Evolutionary conservation across 2,329 filamentous ascomycete species (phyloP).

Genomic region (Uncinocarpus reesii): DNA sequence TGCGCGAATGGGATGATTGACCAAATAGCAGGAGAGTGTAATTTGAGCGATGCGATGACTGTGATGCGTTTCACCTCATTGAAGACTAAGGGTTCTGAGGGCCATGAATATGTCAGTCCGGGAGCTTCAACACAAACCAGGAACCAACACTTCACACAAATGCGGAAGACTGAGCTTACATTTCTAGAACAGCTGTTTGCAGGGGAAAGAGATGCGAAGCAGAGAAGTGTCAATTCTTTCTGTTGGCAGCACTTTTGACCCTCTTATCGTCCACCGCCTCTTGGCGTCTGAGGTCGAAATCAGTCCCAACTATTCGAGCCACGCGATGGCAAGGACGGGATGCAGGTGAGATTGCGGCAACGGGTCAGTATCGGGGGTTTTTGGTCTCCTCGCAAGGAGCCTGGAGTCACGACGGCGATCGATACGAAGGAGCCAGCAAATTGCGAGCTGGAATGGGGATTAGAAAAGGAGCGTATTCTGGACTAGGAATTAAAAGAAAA

Average conservation of each 20-base stretch:
- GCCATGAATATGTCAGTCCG: neutral
- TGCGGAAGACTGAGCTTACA: neutral
- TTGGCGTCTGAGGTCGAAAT: constrained; percentile 8
- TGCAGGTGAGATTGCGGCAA: too few relatives aligned
- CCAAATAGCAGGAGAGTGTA: neutral
- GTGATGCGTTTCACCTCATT: constrained; percentile 4
- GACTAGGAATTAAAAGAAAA: constrained; percentile 3
- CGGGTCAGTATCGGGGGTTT: too few relatives aligned
- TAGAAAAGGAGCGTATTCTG: neutral
- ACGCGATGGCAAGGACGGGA: too few relatives aligned
- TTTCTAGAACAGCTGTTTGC: neutral
- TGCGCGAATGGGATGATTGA: neutral
- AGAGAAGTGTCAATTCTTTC: neutral
- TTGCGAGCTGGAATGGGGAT: neutral
- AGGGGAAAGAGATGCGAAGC: neutral
- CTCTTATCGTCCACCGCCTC: neutral
- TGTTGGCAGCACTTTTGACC: neutral
- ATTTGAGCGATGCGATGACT: neutral
- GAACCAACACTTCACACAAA: neutral
- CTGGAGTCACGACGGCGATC: neutral
- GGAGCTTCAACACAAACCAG: constrained; percentile 3
- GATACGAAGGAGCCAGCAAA: neutral
- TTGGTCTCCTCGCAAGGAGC: too few relatives aligned
- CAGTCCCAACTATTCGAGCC: neutral
- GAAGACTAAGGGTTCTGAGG: neutral